Conservation (phyloP, 306 rosid genomes). For the Mucuna pruriens region DNA sequence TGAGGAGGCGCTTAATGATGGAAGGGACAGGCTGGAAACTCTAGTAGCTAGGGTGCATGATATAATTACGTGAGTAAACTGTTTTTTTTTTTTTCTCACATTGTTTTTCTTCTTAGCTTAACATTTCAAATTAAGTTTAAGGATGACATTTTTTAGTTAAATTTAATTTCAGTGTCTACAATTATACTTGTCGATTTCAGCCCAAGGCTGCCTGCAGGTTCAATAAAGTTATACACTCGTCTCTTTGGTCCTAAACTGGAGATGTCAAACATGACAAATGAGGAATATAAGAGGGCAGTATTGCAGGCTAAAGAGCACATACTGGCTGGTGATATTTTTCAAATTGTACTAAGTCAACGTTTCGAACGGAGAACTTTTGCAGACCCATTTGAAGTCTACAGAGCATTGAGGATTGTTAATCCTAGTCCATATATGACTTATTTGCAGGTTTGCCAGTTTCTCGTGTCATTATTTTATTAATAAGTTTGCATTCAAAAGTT, state of each 20-base stretch:
- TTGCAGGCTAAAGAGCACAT: slow-evolving; percentile 93
- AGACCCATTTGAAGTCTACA: slow-evolving; percentile 95
- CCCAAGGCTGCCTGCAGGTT: slow-evolving; percentile 94
- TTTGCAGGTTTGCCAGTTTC: slow-evolving; percentile 69
- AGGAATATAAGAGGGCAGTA: slow-evolving; percentile 84
- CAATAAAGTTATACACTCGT: slow-evolving; percentile 63
- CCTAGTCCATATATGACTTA: slow-evolving; percentile 99
- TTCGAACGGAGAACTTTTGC: slow-evolving; percentile 95
- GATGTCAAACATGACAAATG: slow-evolving; percentile 76
- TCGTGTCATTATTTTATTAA: not conserved
- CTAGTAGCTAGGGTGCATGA: slow-evolving; percentile 84
- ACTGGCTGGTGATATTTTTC: slow-evolving; percentile 94
- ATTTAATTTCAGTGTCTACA: slow-evolving; percentile 32
- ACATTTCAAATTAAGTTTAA: slow-evolving; percentile 3
- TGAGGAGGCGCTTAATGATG: slow-evolving; percentile 75
- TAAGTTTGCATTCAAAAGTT: slow-evolving; percentile 20
- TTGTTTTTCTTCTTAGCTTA: slow-evolving; percentile 6
- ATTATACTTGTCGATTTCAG: slow-evolving; percentile 62
- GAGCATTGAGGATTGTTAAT: slow-evolving; percentile 92
- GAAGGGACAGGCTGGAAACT: slow-evolving; percentile 59
- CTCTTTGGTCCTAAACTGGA: slow-evolving; percentile 80
- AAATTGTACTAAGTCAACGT: slow-evolving; percentile 92
- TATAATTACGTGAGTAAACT: slow-evolving; percentile 70
- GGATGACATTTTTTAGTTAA: not conserved
- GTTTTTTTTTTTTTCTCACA: not conserved